These are phyloP conservation scores for Terfezia boudieri DNA, from an alignment of 495 filamentous ascomycete species.

Conservation along the genomic window DNA sequence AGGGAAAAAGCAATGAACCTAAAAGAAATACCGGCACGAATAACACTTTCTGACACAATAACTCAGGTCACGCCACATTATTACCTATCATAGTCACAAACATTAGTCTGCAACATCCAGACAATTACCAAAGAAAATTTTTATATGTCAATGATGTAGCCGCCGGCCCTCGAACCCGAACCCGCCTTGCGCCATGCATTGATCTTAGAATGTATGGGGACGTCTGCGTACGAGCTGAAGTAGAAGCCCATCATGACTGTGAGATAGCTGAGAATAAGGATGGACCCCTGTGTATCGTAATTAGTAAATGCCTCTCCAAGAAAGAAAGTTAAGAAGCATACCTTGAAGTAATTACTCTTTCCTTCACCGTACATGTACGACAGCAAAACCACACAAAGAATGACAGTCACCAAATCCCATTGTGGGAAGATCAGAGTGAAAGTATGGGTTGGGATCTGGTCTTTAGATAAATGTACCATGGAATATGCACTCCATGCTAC, in stretches of 20 bases:
- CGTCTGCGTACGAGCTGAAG: slow-evolving; percentile 27
- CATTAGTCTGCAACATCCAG: background rate
- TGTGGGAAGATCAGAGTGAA: slow-evolving; percentile 95
- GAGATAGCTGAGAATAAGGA: slow-evolving; percentile 78
- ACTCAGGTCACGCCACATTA: too few species aligned
- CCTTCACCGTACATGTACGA: slow-evolving; percentile 97
- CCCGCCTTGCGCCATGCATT: background rate
- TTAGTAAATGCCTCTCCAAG: too few species aligned
- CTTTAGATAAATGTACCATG: slow-evolving; percentile 26
- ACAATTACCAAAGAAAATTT: background rate
- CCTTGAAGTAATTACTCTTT: slow-evolving; percentile 79
- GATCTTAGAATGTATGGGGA: background rate
- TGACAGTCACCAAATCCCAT: slow-evolving; percentile 97
- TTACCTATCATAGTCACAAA: too few species aligned
- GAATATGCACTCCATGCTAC: slow-evolving; percentile 70
- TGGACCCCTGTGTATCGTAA: slow-evolving; percentile 39
- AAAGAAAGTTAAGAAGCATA: background rate
- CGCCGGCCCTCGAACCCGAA: background rate
- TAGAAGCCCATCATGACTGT: slow-evolving; percentile 87
- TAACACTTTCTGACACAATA: too few species aligned
- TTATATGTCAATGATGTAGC: background rate
- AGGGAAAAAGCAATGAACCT: too few species aligned
- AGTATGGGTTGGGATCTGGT: slow-evolving; percentile 47
- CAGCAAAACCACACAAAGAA: slow-evolving; percentile 88
- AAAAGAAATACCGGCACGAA: too few species aligned